A percentile compares a stretch with the other conserved stretches of the same genome.
Conservation (phyloP, 805 yeast genomes). For the Metschnikowia sp. region DNA sequence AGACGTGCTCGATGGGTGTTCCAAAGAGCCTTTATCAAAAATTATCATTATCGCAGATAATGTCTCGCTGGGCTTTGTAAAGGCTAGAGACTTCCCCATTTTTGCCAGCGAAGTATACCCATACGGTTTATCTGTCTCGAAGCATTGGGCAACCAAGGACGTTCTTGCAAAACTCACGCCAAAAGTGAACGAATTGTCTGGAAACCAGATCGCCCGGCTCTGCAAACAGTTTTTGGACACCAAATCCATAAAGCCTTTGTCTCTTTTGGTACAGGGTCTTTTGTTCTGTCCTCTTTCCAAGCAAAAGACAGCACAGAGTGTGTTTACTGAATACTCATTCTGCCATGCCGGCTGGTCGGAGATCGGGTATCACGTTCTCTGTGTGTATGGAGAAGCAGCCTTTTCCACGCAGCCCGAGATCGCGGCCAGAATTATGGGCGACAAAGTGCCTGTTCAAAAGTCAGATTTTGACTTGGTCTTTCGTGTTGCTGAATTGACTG, state of each 20-base stretch:
- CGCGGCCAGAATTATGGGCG: slow-evolving; percentile 13
- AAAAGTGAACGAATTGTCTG: slow-evolving; percentile 44
- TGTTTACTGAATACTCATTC: slow-evolving; percentile 5
- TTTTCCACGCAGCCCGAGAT: slow-evolving; percentile 4
- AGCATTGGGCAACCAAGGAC: slow-evolving; percentile 23
- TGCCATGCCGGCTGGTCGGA: slow-evolving; percentile 39
- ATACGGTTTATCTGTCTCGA: slow-evolving; percentile 17
- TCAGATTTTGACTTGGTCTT: slow-evolving; percentile 34
- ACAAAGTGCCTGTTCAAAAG: background rate
- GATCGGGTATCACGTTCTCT: slow-evolving; percentile 44
- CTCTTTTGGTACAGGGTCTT: slow-evolving; percentile 37
- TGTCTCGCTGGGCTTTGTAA: slow-evolving; percentile 46
- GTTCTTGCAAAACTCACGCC: slow-evolving; percentile 38
- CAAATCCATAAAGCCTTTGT: slow-evolving; percentile 5
- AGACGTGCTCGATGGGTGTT: slow-evolving; percentile 23
- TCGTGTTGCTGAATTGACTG: slow-evolving; percentile 48
- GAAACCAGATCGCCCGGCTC: slow-evolving; percentile 37
- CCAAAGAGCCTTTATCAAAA: background rate
- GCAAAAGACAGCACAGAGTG: slow-evolving; percentile 7
- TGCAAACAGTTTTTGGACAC: slow-evolving; percentile 4
- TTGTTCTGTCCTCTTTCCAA: slow-evolving; percentile 25
- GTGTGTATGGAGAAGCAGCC: slow-evolving; percentile 38
- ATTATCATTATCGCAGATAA: slow-evolving; percentile 22
- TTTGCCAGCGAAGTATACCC: slow-evolving; percentile 49
- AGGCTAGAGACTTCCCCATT: slow-evolving; percentile 53